Base-by-base conservation (phyloP, 768 basidiomycete genomes). In the Lactarius evosmus region DNA sequence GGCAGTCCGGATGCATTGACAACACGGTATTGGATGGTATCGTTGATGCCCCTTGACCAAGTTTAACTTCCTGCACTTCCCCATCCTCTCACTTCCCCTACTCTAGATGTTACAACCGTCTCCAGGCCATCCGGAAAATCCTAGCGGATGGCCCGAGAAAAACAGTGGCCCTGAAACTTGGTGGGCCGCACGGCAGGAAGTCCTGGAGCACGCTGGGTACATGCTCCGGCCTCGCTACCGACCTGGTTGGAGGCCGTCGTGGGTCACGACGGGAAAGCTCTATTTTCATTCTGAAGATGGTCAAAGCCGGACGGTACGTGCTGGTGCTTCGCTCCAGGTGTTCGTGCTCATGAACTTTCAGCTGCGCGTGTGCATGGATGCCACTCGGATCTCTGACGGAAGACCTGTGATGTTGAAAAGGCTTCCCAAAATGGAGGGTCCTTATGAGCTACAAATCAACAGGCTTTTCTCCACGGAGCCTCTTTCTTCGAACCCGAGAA, bases 401-500 rank as follows among this genome's bases (percentile, higher is more conserved):
- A 49, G 22, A 14, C 29, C n/a, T 4, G 63, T 67, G 1, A 52
- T 54, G 53, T 25, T 67, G 51, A 66, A 66, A 30, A 5, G 7
- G 49, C 11, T 66, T 12, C 49, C 8, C 6, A 1, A 4, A 0
- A 2, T 19, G 5, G 56, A 60, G 12, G 55, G 58, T 17, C 58
- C 63, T 1, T 25, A 57, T 7, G 66, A 67, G n/a, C 58, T 60
- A 0, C 44, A 60, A 2, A 67, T 65, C 7, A 53, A 56, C 30
- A 25, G 8, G 17, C 22, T 41, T 9, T 65, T 67, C 22, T 67
- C 66, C 3, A 36, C 70, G 0, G 68, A 67, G 29, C 57, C 67
- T 0, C 63, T 73, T 8, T 40, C 58, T 0, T 64, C 66, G 1
- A 69, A 77, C 49, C 67, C 73, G 0, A 44, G 67, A 7, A 75